Conservation (phyloP, 2,329 filamentous ascomycete genomes). For the Apiospora sp. region DNA sequence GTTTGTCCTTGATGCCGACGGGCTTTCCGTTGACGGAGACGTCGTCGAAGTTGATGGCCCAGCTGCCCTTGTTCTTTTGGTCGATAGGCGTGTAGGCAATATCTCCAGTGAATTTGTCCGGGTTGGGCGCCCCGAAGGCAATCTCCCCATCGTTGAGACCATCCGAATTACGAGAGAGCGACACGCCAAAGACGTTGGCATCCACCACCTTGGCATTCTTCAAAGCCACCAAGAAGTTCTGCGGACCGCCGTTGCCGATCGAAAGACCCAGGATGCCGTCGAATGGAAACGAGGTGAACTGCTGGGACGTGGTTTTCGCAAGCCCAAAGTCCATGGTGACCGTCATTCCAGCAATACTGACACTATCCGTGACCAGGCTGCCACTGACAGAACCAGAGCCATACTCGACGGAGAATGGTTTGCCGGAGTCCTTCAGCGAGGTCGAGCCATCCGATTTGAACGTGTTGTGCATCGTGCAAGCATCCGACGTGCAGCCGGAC, state of each 20-base stretch:
- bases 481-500: conserved; percentile 67
- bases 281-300: conserved; percentile 82
- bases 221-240: conserved; percentile 74
- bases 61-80: conserved; percentile 56
- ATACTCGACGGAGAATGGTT: conserved; percentile 73
- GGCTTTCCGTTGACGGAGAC: conserved; percentile 67
- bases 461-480: conserved; percentile 74
- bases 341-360: conserved; percentile 71
- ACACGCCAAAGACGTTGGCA: conserved; percentile 74
- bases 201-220: conserved; percentile 61
- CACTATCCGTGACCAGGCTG: conserved; percentile 68
- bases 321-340: conserved; percentile 75
- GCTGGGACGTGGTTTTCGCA: conserved; percentile 72
- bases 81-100: conserved; percentile 69
- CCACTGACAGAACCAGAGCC: conserved; percentile 80
- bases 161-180: conserved; percentile 72
- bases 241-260: conserved; percentile 63
- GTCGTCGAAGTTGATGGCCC: conserved; percentile 77
- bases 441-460: conserved; percentile 73
- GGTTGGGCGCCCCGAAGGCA: conserved; percentile 76
- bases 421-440: conserved; percentile 62
- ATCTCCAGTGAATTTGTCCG: conserved; percentile 70
- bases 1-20: conserved; percentile 61
- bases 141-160: conserved; percentile 76
- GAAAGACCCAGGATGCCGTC: conserved; percentile 88